Evolutionary conservation across 495 filamentous ascomycete species (phyloP).

Genomic region (Podospora conica): DNA sequence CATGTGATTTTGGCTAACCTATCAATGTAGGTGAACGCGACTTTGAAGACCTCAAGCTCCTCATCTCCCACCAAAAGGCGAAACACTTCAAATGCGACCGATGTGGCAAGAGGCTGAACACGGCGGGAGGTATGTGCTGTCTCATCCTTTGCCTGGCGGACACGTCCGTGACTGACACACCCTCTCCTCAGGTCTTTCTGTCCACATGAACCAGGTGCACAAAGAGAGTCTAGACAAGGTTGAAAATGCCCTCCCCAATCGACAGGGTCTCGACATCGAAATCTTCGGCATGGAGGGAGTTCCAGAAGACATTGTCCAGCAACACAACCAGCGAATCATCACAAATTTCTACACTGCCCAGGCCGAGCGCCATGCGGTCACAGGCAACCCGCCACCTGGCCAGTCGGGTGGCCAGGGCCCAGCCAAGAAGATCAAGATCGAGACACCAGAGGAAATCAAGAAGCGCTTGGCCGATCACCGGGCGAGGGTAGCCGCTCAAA

Average conservation of each 20-base stretch:
- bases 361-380: slow-evolving; percentile 70
- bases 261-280: slow-evolving; percentile 78
- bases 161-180: slow-evolving; percentile 16
- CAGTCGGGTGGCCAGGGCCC: slow-evolving; percentile 44
- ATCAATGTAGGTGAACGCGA: slow-evolving; percentile 66
- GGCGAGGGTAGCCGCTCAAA: slow-evolving; percentile 58
- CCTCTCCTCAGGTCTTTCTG: slow-evolving; percentile 65
- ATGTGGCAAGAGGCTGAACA: slow-evolving; percentile 83
- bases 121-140: slow-evolving; percentile 73
- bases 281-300: slow-evolving; percentile 99
- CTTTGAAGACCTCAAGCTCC: slow-evolving; percentile 93
- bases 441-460: slow-evolving; percentile 70
- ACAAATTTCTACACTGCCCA: slow-evolving; percentile 78
- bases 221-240: slow-evolving; percentile 82
- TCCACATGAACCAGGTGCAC: slow-evolving; percentile 98
- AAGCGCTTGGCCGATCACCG: slow-evolving; percentile 76
- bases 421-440: slow-evolving; percentile 74
- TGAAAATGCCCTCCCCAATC: slow-evolving; percentile 83
- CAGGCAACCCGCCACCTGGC: slow-evolving; percentile 74
- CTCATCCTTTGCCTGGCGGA: neutral
- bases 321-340: slow-evolving; percentile 79
- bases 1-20: neutral
- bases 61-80: slow-evolving; percentile 94
- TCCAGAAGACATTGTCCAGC: slow-evolving; percentile 72
- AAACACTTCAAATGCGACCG: slow-evolving; percentile 97